These are phyloP conservation scores for Diaporthe vaccinii DNA, from an alignment of 2,329 filamentous ascomycete genomes.

Conservation along the genomic window DNA sequence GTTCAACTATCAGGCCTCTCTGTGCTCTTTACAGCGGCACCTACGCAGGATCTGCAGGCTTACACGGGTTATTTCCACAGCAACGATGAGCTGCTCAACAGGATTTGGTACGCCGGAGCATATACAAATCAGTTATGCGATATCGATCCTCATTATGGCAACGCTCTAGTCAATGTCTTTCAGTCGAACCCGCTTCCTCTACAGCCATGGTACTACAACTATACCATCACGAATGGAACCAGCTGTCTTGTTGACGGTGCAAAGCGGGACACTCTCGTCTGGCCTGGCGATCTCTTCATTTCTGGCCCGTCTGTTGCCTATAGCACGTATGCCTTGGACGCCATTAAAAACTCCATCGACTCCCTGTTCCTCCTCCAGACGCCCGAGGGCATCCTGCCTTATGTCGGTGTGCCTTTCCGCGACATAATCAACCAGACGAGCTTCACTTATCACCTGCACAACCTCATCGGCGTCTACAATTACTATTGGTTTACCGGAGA, in stretches of 20 bases:
- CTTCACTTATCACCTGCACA: conserved; percentile 71
- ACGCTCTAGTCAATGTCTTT: conserved; percentile 51
- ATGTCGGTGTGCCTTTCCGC: conserved; percentile 61
- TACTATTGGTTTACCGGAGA: conserved; percentile 70
- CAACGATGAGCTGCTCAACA: conserved; percentile 63
- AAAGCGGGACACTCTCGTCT: conserved; percentile 71
- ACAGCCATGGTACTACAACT: conserved; percentile 47
- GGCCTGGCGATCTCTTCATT: conserved; percentile 73
- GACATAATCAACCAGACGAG: conserved; percentile 45
- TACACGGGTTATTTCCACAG: conserved; percentile 68
- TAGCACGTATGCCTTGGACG: conserved; percentile 65
- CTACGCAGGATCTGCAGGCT: conserved; percentile 60
- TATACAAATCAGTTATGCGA: conserved; percentile 62
- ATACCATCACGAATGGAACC: conserved; percentile 49
- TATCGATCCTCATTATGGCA: conserved; percentile 52
- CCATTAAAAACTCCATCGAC: conserved; percentile 63
- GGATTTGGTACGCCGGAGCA: conserved; percentile 69
- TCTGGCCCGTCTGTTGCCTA: conserved; percentile 67
- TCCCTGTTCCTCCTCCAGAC: conserved; percentile 62
- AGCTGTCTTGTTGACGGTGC: conserved; percentile 64
- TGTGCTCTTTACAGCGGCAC: conserved; percentile 57
- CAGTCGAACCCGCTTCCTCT: conserved; percentile 14
- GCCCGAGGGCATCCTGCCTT: conserved; percentile 55
- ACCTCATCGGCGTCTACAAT: conserved; percentile 70
- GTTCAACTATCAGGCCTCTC: conserved; percentile 52